Percentiles rank a stretch among this genome's conserved stretches.
Evolutionary conservation across 1,284 basidiomycete genomes (phyloP).

Genomic region (Rhodotorula sp.): DNA sequence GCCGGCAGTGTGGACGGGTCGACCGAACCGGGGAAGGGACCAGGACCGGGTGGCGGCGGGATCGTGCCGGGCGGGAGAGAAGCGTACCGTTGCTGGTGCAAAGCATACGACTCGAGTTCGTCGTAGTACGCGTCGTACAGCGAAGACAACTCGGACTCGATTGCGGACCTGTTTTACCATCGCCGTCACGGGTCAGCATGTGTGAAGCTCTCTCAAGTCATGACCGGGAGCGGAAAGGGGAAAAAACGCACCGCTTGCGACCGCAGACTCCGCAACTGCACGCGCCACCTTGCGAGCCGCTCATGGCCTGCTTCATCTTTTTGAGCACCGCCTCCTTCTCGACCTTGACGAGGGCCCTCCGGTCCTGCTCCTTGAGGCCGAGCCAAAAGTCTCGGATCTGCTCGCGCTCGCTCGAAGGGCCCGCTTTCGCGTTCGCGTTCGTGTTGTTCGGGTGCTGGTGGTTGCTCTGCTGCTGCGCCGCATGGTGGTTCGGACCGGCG

Average conservation of each 20-base stretch:
- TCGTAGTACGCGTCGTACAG: constrained; percentile 99
- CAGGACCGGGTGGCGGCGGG: constrained; percentile 88
- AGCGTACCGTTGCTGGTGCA: constrained; percentile 91
- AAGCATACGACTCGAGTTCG: constrained; percentile 97
- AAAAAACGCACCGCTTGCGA: constrained; percentile 73
- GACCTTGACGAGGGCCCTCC: constrained; percentile 84
- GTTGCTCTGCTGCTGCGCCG: constrained; percentile 4
- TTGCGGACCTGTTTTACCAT: constrained; percentile 66
- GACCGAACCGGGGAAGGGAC: constrained; percentile 96
- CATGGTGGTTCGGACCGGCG: neutral
- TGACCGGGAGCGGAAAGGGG: neutral
- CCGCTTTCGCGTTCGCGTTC: constrained; percentile 34
- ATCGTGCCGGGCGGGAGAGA: constrained; percentile 72
- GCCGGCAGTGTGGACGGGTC: constrained; percentile 66
- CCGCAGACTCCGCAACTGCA: constrained; percentile 96
- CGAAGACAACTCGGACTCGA: constrained; percentile 98
- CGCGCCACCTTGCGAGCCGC: constrained; percentile 73
- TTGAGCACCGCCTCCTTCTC: constrained; percentile 95
- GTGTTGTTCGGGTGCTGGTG: constrained; percentile 10
- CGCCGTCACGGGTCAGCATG: constrained; percentile 4
- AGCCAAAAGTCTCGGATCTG: constrained; percentile 98
- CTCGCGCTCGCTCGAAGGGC: constrained; percentile 83
- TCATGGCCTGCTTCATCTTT: constrained; percentile 75
- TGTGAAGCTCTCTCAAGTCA: neutral
- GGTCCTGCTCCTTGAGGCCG: constrained; percentile 78